Base-by-base conservation (phyloP, 805 yeast genomes). In the Yamadazyma philogaea region DNA sequence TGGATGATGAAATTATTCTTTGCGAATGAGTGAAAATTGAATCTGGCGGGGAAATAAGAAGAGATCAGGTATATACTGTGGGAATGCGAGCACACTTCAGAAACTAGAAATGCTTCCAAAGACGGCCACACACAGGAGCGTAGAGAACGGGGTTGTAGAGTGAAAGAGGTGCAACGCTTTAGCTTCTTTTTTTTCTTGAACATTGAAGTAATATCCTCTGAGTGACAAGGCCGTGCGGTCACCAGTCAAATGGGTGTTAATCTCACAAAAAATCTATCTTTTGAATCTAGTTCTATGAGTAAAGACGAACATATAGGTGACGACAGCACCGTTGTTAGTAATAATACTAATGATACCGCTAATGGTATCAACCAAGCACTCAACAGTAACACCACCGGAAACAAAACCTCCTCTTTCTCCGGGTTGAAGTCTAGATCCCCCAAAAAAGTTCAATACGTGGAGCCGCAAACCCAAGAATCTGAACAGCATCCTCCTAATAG, bases 401-500 rank as follows among this genome's bases (percentile, higher is more conserved):
- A 10, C 34, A 16, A 8, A 5, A 8, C 24, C 35, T 14, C 35
- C 34, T 11, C 14, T 14, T 20, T 8, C 15, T n/a, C 20, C 35
- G 24, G 24, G 12, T 19, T 33, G 15, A 33, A 19, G 22, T 33
- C 35, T 12, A 33, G 35, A 33, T 10, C 15, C 12, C 28, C 12
- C 12, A 4, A 24, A 24, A 24, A 24, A 24, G n/a, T 7, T 24
- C 28, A 24, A 24, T 24, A 24, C 8, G 28, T 24, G 8, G 28
- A 24, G 12, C 28, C 10, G 4, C 28, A 14, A 15, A 22, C 19
- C 5, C 31, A 36, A 17, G 28, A 33, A n/a, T 10, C n/a, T 7
- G 22, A 37, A 24, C 28, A 24, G 15, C 37, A 39, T 8, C 42
- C 42, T 7, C 37, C 42, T 12, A 39, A 39, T 19, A 10, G 36